Conservation (phyloP, 192 early-diverging fungal genomes). For the Coemansia sp. region DNA sequence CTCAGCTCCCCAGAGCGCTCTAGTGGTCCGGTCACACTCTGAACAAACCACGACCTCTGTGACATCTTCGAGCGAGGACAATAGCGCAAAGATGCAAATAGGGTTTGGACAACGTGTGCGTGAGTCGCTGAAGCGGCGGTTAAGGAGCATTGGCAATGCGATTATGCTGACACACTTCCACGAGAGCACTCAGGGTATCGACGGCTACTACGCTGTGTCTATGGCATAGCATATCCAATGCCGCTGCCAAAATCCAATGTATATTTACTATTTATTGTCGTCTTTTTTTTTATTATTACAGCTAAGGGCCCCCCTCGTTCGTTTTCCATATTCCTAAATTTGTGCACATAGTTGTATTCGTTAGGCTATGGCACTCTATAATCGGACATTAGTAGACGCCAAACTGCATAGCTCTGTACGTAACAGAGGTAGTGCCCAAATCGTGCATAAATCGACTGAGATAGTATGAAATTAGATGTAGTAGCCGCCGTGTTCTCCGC, state of each 20-base stretch:
- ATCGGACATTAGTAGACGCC: conserved; percentile 16
- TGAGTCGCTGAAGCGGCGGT: conserved; percentile 29
- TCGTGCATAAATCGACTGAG: conserved; percentile 14
- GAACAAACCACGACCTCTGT: conserved; percentile 30
- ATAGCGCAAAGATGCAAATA: conserved; percentile 11
- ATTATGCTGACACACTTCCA: conserved; percentile 18
- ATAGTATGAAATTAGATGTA: conserved; percentile 35
- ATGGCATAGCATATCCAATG: background rate
- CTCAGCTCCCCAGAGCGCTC: conserved; percentile 9
- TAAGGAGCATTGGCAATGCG: conserved; percentile 19
- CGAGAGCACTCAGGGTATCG: conserved; percentile 18
- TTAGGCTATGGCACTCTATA: background rate
- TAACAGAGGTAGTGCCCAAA: conserved; percentile 14
- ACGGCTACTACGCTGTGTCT: conserved; percentile 30
- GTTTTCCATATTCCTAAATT: background rate
- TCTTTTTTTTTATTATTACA: conserved; percentile 3
- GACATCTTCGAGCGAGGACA: background rate
- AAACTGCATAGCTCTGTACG: conserved; percentile 34
- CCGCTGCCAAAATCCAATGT: conserved; percentile 1
- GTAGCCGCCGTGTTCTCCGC: conserved; percentile 20
- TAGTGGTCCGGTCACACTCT: conserved; percentile 34
- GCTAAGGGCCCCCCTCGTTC: background rate
- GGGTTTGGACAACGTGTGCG: conserved; percentile 29
- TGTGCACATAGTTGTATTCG: background rate
- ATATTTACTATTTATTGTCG: conserved; percentile 3